Percentiles rank a stretch among this genome's conserved stretches.
These are phyloP conservation scores for Sarcodon sp. DNA, from an alignment of 768 basidiomycete genomes.

Conservation along the genomic window DNA sequence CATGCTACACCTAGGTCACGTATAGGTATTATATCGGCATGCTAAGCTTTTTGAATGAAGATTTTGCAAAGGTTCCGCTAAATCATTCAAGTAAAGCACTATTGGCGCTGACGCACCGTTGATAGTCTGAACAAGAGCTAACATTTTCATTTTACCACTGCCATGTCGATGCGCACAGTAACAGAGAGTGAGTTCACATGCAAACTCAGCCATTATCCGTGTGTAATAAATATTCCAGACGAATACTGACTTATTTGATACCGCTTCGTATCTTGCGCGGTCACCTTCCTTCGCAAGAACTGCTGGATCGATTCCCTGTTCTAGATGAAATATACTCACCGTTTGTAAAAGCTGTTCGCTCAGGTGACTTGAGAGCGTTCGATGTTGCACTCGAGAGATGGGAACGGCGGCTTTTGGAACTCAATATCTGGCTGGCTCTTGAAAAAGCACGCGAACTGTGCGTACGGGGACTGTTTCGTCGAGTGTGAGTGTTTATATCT, in stretches of 20 bases:
- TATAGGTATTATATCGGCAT: slow-evolving; percentile 93
- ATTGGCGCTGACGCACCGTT: neutral
- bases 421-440: slow-evolving; percentile 77
- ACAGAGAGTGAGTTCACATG: slow-evolving; percentile 61
- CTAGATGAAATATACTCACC: slow-evolving; percentile 65
- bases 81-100: neutral
- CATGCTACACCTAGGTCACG: slow-evolving; percentile 49
- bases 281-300: slow-evolving; percentile 61
- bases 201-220: neutral
- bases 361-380: slow-evolving; percentile 68
- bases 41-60: slow-evolving; percentile 88
- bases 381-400: slow-evolving; percentile 62
- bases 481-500: slow-evolving; percentile 37
- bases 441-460: slow-evolving; percentile 86
- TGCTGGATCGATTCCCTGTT: slow-evolving; percentile 63
- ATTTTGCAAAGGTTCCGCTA: slow-evolving; percentile 58
- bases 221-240: slow-evolving; percentile 30
- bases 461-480: slow-evolving; percentile 68
- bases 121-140: slow-evolving; percentile 78
- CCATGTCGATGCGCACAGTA: slow-evolving; percentile 50
- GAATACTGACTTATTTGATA: slow-evolving; percentile 84
- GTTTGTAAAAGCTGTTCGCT: slow-evolving; percentile 68
- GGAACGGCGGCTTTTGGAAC: slow-evolving; percentile 68
- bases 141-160: slow-evolving; percentile 82
- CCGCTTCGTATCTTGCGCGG: slow-evolving; percentile 84